A percentile compares a stretch with the other conserved stretches of the same genome.
These are phyloP conservation scores for Batkoa obscura DNA, from an alignment of 371 early-diverging fungal species.

Conservation along the genomic window DNA sequence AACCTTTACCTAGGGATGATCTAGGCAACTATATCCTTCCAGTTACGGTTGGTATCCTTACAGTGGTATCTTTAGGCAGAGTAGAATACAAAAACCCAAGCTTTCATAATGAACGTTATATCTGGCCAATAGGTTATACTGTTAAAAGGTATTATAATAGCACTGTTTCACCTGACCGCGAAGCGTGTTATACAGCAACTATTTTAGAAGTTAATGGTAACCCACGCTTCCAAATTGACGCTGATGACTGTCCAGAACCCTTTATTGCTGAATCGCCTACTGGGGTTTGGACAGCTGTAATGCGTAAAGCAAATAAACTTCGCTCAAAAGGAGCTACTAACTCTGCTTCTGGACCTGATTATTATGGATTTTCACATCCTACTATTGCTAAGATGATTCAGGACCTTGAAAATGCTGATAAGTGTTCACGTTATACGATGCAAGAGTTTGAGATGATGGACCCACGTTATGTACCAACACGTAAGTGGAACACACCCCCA, in stretches of 20 bases:
- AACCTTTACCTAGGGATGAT: slow-evolving; percentile 19
- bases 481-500: slow-evolving; percentile 14
- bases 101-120: slow-evolving; percentile 80
- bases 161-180: neutral
- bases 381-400: slow-evolving; percentile 76
- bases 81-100: slow-evolving; percentile 59
- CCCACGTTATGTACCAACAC: neutral
- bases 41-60: slow-evolving; percentile 59
- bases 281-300: slow-evolving; percentile 75
- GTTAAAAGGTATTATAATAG: slow-evolving; percentile 23
- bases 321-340: slow-evolving; percentile 55
- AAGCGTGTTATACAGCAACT: neutral
- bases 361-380: slow-evolving; percentile 73
- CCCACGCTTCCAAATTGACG: neutral
- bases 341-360: slow-evolving; percentile 77
- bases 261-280: slow-evolving; percentile 50
- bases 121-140: slow-evolving; percentile 78
- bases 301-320: slow-evolving; percentile 53
- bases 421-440: slow-evolving; percentile 45
- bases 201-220: neutral
- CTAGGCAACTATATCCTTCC: slow-evolving; percentile 58
- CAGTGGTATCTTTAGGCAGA: slow-evolving; percentile 47
- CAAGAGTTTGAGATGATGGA: slow-evolving; percentile 30
- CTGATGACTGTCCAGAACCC: neutral
- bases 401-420: slow-evolving; percentile 51